Conservation (phyloP, 371 early-diverging fungal species). For the Mortierella sp. region DNA sequence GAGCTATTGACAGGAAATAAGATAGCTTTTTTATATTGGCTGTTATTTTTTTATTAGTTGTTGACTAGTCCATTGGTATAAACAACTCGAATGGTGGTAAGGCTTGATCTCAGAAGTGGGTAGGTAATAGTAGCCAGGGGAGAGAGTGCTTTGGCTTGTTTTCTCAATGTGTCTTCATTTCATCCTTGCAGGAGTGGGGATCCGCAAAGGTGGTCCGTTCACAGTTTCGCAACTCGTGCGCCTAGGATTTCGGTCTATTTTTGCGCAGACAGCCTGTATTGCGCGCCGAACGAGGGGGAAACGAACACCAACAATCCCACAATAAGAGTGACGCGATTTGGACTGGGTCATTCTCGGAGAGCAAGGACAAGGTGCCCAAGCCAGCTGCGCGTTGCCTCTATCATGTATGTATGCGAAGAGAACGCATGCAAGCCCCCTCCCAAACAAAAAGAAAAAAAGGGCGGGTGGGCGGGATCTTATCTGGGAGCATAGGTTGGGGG, state of each 20-base stretch:
- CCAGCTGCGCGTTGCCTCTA: background rate
- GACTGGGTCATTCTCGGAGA: slow-evolving; percentile 3
- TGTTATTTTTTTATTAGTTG: no score
- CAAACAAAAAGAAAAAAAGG: background rate
- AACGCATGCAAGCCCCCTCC: background rate
- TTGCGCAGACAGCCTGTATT: background rate
- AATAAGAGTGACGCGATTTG: slow-evolving; percentile 4
- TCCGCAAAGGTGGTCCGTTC: background rate
- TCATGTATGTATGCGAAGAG: background rate
- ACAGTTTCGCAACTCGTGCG: background rate
- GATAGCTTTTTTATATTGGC: no score
- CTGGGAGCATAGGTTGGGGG: slow-evolving; percentile 1
- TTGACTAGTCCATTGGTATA: no score
- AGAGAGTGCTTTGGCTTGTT: background rate
- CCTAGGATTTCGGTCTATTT: background rate
- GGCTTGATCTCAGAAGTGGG: slow-evolving; percentile 8
- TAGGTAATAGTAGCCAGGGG: slow-evolving; percentile 9
- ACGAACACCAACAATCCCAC: background rate
- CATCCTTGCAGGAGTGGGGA: background rate
- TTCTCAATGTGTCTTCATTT: slow-evolving; percentile 2
- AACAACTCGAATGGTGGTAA: background rate
- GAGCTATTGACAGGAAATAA: background rate
- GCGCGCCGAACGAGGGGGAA: slow-evolving; percentile 5
- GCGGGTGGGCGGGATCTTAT: slow-evolving; percentile 6
- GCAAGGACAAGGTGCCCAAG: background rate